A percentile compares a stretch with the other conserved stretches of the same genome.
phyloP scores from a whole-genome alignment of 1,139 yeast species.

The Debaryomyces psychrophilus region DNA sequence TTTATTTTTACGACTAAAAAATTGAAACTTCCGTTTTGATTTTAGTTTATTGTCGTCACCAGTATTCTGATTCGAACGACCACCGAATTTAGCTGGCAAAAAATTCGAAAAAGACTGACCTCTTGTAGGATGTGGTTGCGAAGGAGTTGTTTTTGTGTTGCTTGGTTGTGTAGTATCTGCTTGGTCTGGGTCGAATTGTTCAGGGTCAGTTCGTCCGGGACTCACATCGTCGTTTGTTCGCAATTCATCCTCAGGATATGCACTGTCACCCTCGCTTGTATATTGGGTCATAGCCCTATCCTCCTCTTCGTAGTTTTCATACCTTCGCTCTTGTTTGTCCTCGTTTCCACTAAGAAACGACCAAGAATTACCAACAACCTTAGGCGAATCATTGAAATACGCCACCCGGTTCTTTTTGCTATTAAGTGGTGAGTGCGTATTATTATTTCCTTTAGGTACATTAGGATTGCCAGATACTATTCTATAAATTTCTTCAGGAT shows the following conservation, averaged over 20 bases:
- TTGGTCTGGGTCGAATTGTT: not conserved
- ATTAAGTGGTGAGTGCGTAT: slow-evolving; percentile 5
- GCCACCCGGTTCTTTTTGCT: not conserved
- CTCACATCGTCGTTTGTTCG: slow-evolving; percentile 1
- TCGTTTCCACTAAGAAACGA: slow-evolving; percentile 26
- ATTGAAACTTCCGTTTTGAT: slow-evolving; percentile 27
- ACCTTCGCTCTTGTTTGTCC: slow-evolving; percentile 32
- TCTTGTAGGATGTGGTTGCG: slow-evolving; percentile 5
- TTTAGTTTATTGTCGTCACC: slow-evolving; percentile 21
- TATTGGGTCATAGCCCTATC: slow-evolving; percentile 17
- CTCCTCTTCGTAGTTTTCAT: slow-evolving; percentile 31
- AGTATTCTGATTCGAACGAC: slow-evolving; percentile 12
- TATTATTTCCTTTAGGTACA: slow-evolving; percentile 3
- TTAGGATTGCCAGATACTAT: slow-evolving; percentile 9
- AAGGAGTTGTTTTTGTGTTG: slow-evolving; percentile 6
- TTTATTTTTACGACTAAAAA: slow-evolving; percentile 29
- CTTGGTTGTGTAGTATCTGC: not conserved
- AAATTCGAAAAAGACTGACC: slow-evolving; percentile 17
- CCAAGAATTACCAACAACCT: slow-evolving; percentile 33
- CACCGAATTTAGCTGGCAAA: slow-evolving; percentile 19
- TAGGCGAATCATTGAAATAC: slow-evolving; percentile 22
- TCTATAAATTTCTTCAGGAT: slow-evolving; percentile 9
- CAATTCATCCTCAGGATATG: slow-evolving; percentile 1
- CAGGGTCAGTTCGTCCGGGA: not conserved
- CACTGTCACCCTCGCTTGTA: slow-evolving; percentile 4